Percentiles rank a stretch among this genome's conserved stretches.
phyloP scores from a whole-genome alignment of 495 filamentous ascomycete species.

The Cercophora sp. region DNA sequence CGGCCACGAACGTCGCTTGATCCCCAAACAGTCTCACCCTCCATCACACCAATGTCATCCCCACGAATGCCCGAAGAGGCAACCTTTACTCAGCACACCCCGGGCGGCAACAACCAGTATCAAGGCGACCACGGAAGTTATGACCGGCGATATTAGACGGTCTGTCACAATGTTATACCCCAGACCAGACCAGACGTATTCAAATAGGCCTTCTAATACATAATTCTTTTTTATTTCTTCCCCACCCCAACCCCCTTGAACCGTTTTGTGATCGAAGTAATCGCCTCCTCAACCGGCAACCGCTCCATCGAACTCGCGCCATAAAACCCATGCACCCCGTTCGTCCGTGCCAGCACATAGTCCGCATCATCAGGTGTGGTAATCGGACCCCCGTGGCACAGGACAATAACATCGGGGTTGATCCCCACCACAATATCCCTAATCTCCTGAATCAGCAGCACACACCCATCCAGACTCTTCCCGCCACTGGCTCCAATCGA shows the following conservation, averaged over 20 bases:
- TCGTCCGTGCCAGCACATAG: constrained; percentile 55
- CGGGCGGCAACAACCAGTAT: no score
- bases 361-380: constrained; percentile 58
- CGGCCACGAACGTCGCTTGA: no score
- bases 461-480: constrained; percentile 59
- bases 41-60: no score
- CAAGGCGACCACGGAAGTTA: no score
- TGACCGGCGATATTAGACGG: no score
- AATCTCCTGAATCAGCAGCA: constrained; percentile 57
- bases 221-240: background rate
- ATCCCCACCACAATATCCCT: constrained; percentile 54
- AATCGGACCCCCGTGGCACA: constrained; percentile 69
- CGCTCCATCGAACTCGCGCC: constrained; percentile 70
- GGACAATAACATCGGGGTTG: constrained; percentile 56
- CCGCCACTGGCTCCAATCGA: constrained; percentile 55
- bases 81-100: no score
- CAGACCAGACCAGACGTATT: no score
- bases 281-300: constrained; percentile 64
- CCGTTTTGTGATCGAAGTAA: constrained; percentile 54
- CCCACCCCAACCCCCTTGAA: constrained; percentile 48
- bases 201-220: background rate
- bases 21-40: no score
- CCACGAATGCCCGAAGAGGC: no score
- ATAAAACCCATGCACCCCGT: constrained; percentile 66
- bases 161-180: no score